Base-by-base conservation (phyloP, 768 basidiomycete genomes). In the Tulasnella sp. region DNA sequence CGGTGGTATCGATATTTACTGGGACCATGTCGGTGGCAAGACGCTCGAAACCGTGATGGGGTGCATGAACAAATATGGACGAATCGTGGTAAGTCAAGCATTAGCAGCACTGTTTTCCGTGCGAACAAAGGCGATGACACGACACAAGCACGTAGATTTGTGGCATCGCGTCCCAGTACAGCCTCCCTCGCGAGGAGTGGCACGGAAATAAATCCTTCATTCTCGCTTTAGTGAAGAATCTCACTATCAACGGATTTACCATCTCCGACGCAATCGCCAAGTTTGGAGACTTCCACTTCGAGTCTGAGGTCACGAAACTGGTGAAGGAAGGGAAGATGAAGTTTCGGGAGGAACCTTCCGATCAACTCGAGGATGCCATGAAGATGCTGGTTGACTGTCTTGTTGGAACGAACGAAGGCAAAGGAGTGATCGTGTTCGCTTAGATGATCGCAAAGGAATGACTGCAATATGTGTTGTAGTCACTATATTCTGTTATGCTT, bases 1-100 rank as follows among this genome's bases (percentile, higher is more conserved):
- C 82, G 92, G 92, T 1, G 90, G 89, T 0, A 87, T 92, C 69
- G 87, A 92, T 83, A 85, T 91, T 86, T 90, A 85, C 82, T 86
- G 82, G 80, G 85, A 86, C 46, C 85, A 84, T 74, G 85, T 85
- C 54, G 85, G 84, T 24, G 84, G 84, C 2, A 79, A 81, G 54
- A 83, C 83, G 1, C 83, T 86, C 64, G 85, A 86, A 50, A 80
- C 81, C 2, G 83, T 82, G 24, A 80, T 85, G 42, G 76, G 41
- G 7, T 80, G 81, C 31, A 84, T 84, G 82, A 82, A 83, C 50
- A 58, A 28, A 31, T 78, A 82, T 64, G 85, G 84, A 1, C 72
- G 83, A 9, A 82, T 84, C 77, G 82, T 84, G 77, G 83, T 82
- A 31, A 80, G 83, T 81, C 12, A 5, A 18, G 12, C 64, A 11